Evolutionary conservation across 768 basidiomycete species (phyloP), one percentile per base, ranked within the genome.

Genomic region (Vishniacozyma victoriae): DNA sequence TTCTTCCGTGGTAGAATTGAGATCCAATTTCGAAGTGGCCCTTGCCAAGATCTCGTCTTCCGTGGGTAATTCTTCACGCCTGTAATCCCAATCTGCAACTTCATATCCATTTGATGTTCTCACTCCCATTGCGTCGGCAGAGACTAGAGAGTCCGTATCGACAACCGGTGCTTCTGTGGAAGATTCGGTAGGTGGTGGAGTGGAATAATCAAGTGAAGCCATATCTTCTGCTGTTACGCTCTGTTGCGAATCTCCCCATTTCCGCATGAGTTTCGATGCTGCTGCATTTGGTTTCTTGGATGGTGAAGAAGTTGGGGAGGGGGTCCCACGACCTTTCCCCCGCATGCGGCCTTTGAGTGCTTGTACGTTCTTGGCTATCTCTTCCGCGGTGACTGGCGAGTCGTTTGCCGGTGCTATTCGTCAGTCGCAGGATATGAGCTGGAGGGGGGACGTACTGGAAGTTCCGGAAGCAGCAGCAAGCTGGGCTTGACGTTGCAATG

Each of bases 281-380:
- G 59, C 54, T 16, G 47, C 50, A 5, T 54, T 46, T 3, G 59
- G 38, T 4, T 37, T 50, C 35, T 56, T 59, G 3, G 60, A 51
- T 2, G 62, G 62, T 5, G 62, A 64, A 29, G 63, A 59, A 7
- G 62, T 57, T 12, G 54, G 52, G 23, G 54, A 53, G 2, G 46
- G 25, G 20, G 43, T 51, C 23, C 19, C 9, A 49, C 77, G 73
- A 14, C 55, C 76, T 33, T n/a, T 9, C 47, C 85, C 85, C 46
- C 87, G 85, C 41, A 95, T 72, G 25, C 88, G 78, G 44, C 79
- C 83, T 72, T 92, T 95, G 45, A 99, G 76, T 0, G 87, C 87
- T 58, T 90, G 84, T 1, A 95, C 86, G 64, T 92, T 95, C 57
- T 87, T 78, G 3, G 92, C 83, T 53, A 97, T 97, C 60, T 90